phyloP scores from a whole-genome alignment of 2,329 filamentous ascomycete species.

The Albophoma yamanashiensis region DNA sequence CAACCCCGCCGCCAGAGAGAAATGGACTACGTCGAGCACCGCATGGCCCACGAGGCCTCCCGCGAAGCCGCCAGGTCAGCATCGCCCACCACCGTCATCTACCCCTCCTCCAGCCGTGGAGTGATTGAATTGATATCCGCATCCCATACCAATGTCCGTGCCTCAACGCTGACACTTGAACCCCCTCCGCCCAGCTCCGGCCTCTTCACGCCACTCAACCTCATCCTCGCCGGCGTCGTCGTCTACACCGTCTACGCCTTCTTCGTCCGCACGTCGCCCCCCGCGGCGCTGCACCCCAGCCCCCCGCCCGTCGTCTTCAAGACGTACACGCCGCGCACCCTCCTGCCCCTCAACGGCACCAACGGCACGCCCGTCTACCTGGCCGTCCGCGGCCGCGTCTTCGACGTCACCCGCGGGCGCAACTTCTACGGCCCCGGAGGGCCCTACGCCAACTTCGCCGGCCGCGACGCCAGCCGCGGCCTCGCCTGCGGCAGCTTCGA shows the following conservation, averaged over 20 bases:
- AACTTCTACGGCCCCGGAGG: constrained; percentile 96
- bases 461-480: constrained; percentile 79
- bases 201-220: constrained; percentile 52
- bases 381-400: constrained; percentile 82
- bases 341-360: constrained; percentile 77
- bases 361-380: constrained; percentile 71
- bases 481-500: constrained; percentile 90
- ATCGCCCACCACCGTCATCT: neutral
- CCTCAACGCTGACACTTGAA: neutral
- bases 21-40: constrained; percentile 50
- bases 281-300: constrained; percentile 36
- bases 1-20: neutral
- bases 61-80: constrained; percentile 27
- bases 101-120: neutral
- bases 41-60: constrained; percentile 41
- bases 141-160: no score
- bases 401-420: constrained; percentile 76
- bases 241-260: constrained; percentile 47
- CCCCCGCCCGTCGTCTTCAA: constrained; percentile 51
- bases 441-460: constrained; percentile 93
- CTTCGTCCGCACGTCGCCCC: constrained; percentile 38
- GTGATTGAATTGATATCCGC: no score
- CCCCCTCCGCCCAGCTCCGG: constrained; percentile 24
- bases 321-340: constrained; percentile 65
- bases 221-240: constrained; percentile 45